Evolutionary conservation across 2,329 filamentous ascomycete genomes (phyloP).

Genomic region (Chaetothyriales sp.): DNA sequence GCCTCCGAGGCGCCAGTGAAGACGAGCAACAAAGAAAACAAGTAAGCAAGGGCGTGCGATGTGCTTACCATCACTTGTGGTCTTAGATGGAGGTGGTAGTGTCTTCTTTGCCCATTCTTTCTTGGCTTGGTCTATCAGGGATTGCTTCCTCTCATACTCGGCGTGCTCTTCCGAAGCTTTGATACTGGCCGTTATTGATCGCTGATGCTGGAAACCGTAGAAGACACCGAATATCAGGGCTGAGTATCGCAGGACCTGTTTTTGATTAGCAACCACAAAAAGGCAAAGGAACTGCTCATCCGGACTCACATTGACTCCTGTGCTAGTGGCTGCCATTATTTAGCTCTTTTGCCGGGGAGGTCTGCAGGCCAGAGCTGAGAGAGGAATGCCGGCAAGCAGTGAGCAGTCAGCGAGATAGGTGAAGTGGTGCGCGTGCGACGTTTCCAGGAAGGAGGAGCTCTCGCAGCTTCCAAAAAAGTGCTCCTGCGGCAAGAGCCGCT

Average conservation of each 20-base stretch:
- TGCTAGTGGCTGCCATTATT: constrained; percentile 43
- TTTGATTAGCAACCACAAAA: constrained; percentile 4
- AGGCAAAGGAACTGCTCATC: neutral
- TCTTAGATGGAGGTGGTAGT: constrained; percentile 32
- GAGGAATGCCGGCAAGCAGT: neutral
- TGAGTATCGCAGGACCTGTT: constrained; percentile 89
- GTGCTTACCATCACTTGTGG: constrained; percentile 22
- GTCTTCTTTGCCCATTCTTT: constrained; percentile 74
- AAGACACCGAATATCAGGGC: constrained; percentile 81
- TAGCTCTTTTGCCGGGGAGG: neutral
- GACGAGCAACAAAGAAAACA: neutral
- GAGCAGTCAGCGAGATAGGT: neutral
- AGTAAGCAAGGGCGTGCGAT: neutral
- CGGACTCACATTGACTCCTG: constrained; percentile 49
- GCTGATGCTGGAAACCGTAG: constrained; percentile 92
- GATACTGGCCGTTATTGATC: constrained; percentile 56
- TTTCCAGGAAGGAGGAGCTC: neutral
- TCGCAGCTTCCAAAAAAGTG: neutral
- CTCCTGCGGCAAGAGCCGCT: neutral
- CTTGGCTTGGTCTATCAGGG: constrained; percentile 86
- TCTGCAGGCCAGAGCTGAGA: neutral
- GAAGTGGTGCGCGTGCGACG: neutral
- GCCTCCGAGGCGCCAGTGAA: neutral
- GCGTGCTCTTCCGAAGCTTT: constrained; percentile 56
- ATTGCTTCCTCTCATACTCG: constrained; percentile 82